Percentiles rank a stretch among this genome's conserved stretches.
These are phyloP conservation scores for Rhodotorula toruloides DNA, from an alignment of 768 basidiomycete species.

Conservation along the genomic window DNA sequence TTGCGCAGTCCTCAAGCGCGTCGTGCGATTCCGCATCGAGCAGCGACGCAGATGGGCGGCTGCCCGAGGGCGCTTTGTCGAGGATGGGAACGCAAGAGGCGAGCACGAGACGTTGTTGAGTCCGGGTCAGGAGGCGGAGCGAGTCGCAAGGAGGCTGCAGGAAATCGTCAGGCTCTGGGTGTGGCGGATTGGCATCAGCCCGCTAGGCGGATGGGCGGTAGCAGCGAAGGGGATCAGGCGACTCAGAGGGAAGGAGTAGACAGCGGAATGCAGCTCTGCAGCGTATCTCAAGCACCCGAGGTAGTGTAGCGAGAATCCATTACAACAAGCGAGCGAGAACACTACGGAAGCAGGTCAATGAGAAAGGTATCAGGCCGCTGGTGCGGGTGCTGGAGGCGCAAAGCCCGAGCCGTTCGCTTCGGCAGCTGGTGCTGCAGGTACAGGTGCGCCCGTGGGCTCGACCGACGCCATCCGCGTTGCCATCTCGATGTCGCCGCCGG, in stretches of 20 bases:
- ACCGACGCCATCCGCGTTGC: too few relatives aligned
- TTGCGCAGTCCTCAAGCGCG: not conserved
- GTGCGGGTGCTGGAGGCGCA: too few relatives aligned
- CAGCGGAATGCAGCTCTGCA: too few relatives aligned
- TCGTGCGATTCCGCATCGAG: not conserved
- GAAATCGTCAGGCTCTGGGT: slow-evolving; percentile 35
- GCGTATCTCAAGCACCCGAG: too few relatives aligned
- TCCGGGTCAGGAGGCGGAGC: slow-evolving; percentile 19
- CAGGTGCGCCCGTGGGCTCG: too few relatives aligned
- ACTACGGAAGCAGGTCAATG: too few relatives aligned
- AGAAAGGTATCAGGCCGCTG: too few relatives aligned
- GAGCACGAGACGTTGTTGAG: not conserved
- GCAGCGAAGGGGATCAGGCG: slow-evolving; percentile 27
- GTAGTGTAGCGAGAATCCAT: too few relatives aligned
- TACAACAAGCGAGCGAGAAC: too few relatives aligned
- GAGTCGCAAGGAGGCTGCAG: slow-evolving; percentile 14
- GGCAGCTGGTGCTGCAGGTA: too few relatives aligned
- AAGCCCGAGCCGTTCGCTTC: too few relatives aligned
- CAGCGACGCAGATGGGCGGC: not conserved
- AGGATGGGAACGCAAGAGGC: not conserved
- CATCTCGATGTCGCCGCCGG: too few relatives aligned
- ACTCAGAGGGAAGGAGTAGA: slow-evolving; percentile 28
- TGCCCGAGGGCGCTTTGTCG: not conserved
- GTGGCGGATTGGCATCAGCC: slow-evolving; percentile 32
- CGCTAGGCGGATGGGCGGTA: slow-evolving; percentile 30